Base-by-base conservation (phyloP, 1,284 basidiomycete species). In the Coniferiporia sulphurascens region DNA sequence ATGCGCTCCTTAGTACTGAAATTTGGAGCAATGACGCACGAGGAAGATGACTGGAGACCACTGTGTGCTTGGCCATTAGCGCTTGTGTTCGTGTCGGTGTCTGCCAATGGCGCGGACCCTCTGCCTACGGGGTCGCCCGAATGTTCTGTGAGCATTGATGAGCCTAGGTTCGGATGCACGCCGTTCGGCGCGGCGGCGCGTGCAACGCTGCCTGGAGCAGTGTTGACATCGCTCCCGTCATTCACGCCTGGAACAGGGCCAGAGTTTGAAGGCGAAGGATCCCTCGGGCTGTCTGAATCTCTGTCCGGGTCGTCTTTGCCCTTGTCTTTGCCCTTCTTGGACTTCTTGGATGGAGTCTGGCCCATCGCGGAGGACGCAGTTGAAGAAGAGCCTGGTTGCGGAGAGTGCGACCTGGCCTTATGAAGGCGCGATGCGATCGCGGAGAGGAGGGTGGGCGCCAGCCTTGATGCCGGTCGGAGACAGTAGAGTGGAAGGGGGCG, bases 391-490 rank as follows among this genome's bases (percentile, higher is more conserved):
- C 70, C 68, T 58, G 80, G 82, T 67, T 83, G 81, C 51, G 86
- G 84, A 60, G 87, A 89, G 69, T 85, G 83, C 49, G 84, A 78
- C 74, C 88, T 79, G 65, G 84, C 81, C 80, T 81, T 86, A 66
- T 82, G 79, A 63, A 88, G 78, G 72, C 86, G 78, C 65, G 82
- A 84, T 63, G 87, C 80, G 64, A 91, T 81, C 55, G 84, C 85
- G 69, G 87, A 86, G 70, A 91, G 78, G 56, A 91, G 79, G 70
- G 87, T 85, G 58, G 87, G 87, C 76, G 88, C 88, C 88, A 91
- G 86, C 71, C 79, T 89, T 78, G 67, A 65, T 64, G 67, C 62
- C 13, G 50, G 52, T 45, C 15, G 22, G 55, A 32, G 46, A 7
- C 27, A 52, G 34, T 41, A 21, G 49, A 27, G 48, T 17, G 43